Conservation (phyloP, 2,329 filamentous ascomycete species). For the Lachnellula cervina region DNA sequence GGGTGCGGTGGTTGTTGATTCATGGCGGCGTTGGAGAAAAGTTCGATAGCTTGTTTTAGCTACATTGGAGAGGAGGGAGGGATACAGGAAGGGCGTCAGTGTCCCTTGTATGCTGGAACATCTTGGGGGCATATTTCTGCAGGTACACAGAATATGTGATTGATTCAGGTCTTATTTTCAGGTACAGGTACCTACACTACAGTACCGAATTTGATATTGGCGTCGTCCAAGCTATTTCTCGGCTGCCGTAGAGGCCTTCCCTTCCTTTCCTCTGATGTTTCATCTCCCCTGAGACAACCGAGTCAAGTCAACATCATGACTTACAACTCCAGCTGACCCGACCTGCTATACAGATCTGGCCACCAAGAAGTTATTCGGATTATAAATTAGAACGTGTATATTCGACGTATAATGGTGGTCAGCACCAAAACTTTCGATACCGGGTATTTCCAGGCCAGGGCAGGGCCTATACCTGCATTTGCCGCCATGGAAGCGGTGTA, state of each 20-base stretch:
- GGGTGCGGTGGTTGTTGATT: constrained; percentile 15
- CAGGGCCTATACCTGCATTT: not conserved
- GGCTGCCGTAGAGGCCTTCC: constrained; percentile 1
- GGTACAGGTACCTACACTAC: not conserved
- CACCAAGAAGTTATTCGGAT: too few relatives aligned
- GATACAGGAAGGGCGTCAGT: constrained; percentile 32
- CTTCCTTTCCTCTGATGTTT: not conserved
- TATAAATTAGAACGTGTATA: too few relatives aligned
- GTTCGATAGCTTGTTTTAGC: constrained; percentile 8
- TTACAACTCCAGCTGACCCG: not conserved
- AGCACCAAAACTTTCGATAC: not conserved
- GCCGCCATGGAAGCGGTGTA: constrained; percentile 12
- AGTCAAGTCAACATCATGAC: not conserved
- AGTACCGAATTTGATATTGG: constrained; percentile 3
- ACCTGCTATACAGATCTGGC: too few relatives aligned
- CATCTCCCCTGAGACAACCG: not conserved
- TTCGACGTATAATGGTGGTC: too few relatives aligned
- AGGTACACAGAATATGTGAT: not conserved
- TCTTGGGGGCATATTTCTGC: constrained; percentile 28
- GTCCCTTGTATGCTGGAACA: constrained; percentile 27
- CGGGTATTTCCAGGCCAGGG: not conserved
- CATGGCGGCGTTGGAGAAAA: constrained; percentile 13
- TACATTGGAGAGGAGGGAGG: constrained; percentile 22
- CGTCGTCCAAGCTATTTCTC: not conserved
- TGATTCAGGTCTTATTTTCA: not conserved